Evolutionary conservation across 768 basidiomycete genomes (phyloP).

Genomic region (Suillus brevipes): DNA sequence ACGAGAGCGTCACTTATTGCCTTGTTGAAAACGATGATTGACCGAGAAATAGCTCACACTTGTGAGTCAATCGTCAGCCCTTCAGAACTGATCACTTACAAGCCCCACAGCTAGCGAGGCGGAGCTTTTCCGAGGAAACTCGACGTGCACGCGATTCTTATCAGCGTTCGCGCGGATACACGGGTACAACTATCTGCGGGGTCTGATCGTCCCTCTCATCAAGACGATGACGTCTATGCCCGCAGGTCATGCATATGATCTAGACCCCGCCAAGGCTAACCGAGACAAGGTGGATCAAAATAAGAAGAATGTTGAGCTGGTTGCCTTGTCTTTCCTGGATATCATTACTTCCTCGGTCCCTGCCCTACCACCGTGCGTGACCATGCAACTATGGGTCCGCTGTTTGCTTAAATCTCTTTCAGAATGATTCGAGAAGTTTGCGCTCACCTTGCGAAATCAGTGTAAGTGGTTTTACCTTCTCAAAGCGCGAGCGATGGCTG

Average conservation of each 20-base stretch:
- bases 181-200: constrained; percentile 89
- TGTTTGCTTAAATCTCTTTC: constrained; percentile 10
- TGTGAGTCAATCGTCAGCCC: constrained; percentile 42
- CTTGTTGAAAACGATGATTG: constrained; percentile 81
- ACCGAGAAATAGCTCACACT: constrained; percentile 77
- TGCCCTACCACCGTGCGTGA: constrained; percentile 70
- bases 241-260: constrained; percentile 69
- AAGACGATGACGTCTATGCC: constrained; percentile 74
- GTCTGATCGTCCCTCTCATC: constrained; percentile 74
- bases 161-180: constrained; percentile 87
- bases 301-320: constrained; percentile 65
- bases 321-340: constrained; percentile 74
- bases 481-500: constrained; percentile 11
- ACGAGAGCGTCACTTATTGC: constrained; percentile 68
- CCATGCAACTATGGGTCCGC: neutral
- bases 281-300: constrained; percentile 69
- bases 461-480: constrained; percentile 50
- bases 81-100: constrained; percentile 8
- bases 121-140: constrained; percentile 85
- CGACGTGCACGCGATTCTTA: constrained; percentile 82
- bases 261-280: constrained; percentile 65
- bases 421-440: constrained; percentile 89
- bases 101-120: constrained; percentile 65
- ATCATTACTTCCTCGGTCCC: constrained; percentile 71
- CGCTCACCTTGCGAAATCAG: constrained; percentile 72